Conservation (phyloP, 441 rosid genomes). For the Erodium moschatum region DNA sequence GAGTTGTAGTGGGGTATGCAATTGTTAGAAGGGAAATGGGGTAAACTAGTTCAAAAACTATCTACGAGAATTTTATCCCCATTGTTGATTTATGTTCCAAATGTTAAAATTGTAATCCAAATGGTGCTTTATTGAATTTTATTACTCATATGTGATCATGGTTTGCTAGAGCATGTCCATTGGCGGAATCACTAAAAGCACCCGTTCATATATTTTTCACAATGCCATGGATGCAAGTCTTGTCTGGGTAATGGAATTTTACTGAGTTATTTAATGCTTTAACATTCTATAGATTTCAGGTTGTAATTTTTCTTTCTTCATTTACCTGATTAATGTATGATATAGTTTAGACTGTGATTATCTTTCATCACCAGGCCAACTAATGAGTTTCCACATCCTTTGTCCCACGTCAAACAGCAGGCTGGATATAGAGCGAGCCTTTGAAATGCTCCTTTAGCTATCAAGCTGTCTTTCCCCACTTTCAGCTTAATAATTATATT, state of each 20-base stretch:
- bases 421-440: conserved; percentile 90
- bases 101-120: neutral
- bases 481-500: conserved; percentile 7
- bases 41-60: neutral
- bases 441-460: conserved; percentile 12
- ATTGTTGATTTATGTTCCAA: neutral
- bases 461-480: neutral
- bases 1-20: neutral
- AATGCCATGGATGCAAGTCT: conserved; percentile 99
- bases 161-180: conserved; percentile 70
- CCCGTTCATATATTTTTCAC: conserved; percentile 96
- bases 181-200: conserved; percentile 82
- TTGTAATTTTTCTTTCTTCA: conserved; percentile 11
- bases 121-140: conserved; percentile 16
- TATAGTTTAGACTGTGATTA: conserved; percentile 23
- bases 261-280: conserved; percentile 24
- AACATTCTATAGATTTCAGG: conserved; percentile 17
- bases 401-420: conserved; percentile 91
- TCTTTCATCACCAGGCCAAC: conserved; percentile 61
- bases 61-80: neutral
- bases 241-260: conserved; percentile 39
- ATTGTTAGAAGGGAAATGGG: neutral
- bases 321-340: conserved; percentile 9
- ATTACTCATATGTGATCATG: conserved; percentile 26
- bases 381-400: conserved; percentile 95